These are phyloP conservation scores for Kodamaea kaohsiungensis DNA, from an alignment of 805 yeast genomes.

Conservation along the genomic window DNA sequence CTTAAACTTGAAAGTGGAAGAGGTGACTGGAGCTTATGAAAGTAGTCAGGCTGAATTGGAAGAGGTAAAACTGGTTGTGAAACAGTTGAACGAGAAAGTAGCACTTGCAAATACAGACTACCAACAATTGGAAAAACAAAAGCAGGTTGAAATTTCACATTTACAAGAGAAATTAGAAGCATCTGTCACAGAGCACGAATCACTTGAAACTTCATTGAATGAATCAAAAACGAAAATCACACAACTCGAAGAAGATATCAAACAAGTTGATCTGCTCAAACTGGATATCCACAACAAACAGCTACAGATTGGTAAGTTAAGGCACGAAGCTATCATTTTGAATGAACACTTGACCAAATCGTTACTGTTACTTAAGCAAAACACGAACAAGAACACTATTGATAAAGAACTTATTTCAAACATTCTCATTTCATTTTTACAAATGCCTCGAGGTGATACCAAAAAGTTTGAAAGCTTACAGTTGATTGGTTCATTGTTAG, in stretches of 20 bases:
- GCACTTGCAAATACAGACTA: neutral
- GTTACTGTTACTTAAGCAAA: constrained; percentile 75
- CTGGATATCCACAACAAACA: constrained; percentile 61
- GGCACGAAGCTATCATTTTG: constrained; percentile 91
- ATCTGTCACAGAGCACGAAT: constrained; percentile 20
- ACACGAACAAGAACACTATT: constrained; percentile 67
- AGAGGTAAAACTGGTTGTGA: constrained; percentile 15
- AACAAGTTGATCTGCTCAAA: constrained; percentile 50
- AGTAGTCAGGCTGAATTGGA: constrained; percentile 23
- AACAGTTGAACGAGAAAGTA: constrained; percentile 13
- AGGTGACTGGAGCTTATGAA: constrained; percentile 43
- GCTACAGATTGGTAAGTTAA: constrained; percentile 79
- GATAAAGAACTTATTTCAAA: constrained; percentile 90
- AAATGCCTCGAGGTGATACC: constrained; percentile 88
- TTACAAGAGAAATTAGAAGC: constrained; percentile 6
- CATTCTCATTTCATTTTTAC: constrained; percentile 78
- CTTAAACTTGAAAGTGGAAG: constrained; percentile 42
- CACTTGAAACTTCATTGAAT: constrained; percentile 26
- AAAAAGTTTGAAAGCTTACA: constrained; percentile 91
- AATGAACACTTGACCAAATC: constrained; percentile 97
- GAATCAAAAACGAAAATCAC: constrained; percentile 13
- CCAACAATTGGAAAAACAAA: neutral
- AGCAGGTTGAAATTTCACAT: constrained; percentile 1
- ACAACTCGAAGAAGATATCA: constrained; percentile 19
- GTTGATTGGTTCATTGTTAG: constrained; percentile 76